Conservation (phyloP, 2,329 filamentous ascomycete genomes). For the Epichloe glyceriae region DNA sequence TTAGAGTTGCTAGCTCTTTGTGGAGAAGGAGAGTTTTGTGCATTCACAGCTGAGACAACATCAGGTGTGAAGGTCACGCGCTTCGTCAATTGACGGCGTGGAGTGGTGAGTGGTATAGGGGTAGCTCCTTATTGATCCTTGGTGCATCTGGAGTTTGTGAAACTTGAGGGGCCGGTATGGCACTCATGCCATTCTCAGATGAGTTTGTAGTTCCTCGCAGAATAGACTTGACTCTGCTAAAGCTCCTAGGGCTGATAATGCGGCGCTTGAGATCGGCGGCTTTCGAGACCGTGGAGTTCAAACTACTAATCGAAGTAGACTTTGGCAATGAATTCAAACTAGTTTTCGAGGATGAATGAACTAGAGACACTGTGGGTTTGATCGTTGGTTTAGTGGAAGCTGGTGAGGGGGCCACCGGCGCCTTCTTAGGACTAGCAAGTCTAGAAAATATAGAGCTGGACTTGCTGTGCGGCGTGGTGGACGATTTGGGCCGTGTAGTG, state of each 20-base stretch:
- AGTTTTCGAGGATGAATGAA: conserved; percentile 35
- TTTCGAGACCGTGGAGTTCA: conserved; percentile 18
- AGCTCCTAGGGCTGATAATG: conserved; percentile 35
- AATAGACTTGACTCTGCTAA: conserved; percentile 47
- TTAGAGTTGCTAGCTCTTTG: conserved; percentile 36
- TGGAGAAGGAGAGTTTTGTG: conserved; percentile 43
- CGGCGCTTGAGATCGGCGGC: conserved; percentile 21
- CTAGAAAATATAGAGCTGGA: conserved; percentile 38
- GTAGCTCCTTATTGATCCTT: conserved; percentile 38
- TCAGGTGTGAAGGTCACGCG: conserved; percentile 70
- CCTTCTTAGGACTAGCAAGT: conserved; percentile 66
- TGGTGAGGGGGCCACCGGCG: conserved; percentile 35
- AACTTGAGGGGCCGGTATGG: conserved; percentile 32
- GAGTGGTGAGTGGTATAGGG: conserved; percentile 47
- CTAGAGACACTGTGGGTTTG: conserved; percentile 19
- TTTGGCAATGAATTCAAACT: conserved; percentile 30
- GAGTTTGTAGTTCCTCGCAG: conserved; percentile 29
- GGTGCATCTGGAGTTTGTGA: conserved; percentile 35
- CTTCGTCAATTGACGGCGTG: conserved; percentile 54
- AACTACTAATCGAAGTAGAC: conserved; percentile 24
- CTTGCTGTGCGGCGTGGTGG: conserved; percentile 26
- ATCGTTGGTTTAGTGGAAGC: conserved; percentile 30
- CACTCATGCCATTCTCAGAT: conserved; percentile 28
- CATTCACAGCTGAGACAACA: conserved; percentile 36
- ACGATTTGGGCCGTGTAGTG: conserved; percentile 44